Evolutionary conservation across 495 filamentous ascomycete species (phyloP), one percentile per base, ranked within the genome.

Genomic region (Hypomontagnella monticulosa): DNA sequence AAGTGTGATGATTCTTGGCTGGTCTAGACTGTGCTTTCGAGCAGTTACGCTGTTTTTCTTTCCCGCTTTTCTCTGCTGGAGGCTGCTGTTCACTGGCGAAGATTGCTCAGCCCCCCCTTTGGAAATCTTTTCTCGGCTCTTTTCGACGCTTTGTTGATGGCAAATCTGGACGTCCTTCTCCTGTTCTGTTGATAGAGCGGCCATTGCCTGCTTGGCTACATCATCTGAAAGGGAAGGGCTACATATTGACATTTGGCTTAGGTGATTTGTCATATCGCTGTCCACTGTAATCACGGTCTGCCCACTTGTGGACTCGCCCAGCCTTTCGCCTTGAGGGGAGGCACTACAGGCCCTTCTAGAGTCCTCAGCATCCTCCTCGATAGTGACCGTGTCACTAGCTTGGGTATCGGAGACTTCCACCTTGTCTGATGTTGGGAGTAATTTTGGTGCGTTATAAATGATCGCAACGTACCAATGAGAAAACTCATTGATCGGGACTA

Each of bases 401-500:
- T 38, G 54, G 53, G 36, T 40, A 30, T 73, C 54, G 19, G 60
- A 51, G 16, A 46, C 62, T 27, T 71, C 69, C 10, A 67, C 63
- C 23, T 71, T 75, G 63, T 57, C 56, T 3, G 63, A 18, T 44
- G 48, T 51, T 71, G 80, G 66, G 72, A 84, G 66, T 55, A 85
- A 67, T 58, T 84, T 78, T 60, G 88, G 80, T 2, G 94, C 83
- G 70, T 98, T 97, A 85, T 92, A 97, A 32, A 98, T 97, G 56
- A 99, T 93, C 10, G 93, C 95, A 69, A 97, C 78, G 77, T 95
- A 98, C 95, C 95, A 99, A 73, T 99, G 95, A 15, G 79, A 78
- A 70, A 84, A 76, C 66, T 97, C 91, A 71, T 96, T 94, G 73
- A 99, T 91, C 0, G 95, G 95, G 12, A 99, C 90, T 4, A 98